Percentiles rank a stretch among this genome's conserved stretches.
Conservation (phyloP, 805 yeast species). For the Tetrapisispora pingtungensis region DNA sequence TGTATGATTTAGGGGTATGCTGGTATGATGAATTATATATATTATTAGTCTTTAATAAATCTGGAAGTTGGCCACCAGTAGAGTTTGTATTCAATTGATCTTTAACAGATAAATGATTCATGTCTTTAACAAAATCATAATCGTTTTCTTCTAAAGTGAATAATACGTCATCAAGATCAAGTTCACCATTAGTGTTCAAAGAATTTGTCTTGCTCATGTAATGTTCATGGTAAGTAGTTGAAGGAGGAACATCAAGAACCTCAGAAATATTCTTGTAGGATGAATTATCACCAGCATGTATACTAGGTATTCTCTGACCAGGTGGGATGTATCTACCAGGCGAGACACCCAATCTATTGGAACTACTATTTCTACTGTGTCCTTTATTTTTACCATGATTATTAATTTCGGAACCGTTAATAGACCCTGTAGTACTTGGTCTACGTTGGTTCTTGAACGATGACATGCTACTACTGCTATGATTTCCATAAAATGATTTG, state of each 20-base stretch:
- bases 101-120: conserved; percentile 17
- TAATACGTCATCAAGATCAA: conserved; percentile 26
- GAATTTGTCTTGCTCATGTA: conserved; percentile 7
- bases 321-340: conserved; percentile 55
- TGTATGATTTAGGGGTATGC: background rate
- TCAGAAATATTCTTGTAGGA: conserved; percentile 19
- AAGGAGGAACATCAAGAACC: conserved; percentile 11
- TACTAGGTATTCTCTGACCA: conserved; percentile 4
- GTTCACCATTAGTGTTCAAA: conserved; percentile 9
- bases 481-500: background rate
- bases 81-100: conserved; percentile 8
- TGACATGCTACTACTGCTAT: conserved; percentile 2
- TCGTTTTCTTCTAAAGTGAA: conserved; percentile 30
- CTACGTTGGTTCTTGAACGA: conserved; percentile 12
- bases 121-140: conserved; percentile 20
- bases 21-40: background rate
- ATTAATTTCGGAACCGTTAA: conserved; percentile 10
- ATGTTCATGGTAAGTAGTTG: conserved; percentile 14
- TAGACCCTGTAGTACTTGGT: conserved; percentile 18
- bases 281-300: conserved; percentile 10
- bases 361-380: conserved; percentile 4
- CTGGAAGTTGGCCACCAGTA: conserved; percentile 18
- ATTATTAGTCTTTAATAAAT: conserved; percentile 19
- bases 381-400: background rate
- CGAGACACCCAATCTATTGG: conserved; percentile 17